These are phyloP conservation scores for Naganishia vaughanmartiniae DNA, from an alignment of 768 basidiomycete species.

Conservation along the genomic window DNA sequence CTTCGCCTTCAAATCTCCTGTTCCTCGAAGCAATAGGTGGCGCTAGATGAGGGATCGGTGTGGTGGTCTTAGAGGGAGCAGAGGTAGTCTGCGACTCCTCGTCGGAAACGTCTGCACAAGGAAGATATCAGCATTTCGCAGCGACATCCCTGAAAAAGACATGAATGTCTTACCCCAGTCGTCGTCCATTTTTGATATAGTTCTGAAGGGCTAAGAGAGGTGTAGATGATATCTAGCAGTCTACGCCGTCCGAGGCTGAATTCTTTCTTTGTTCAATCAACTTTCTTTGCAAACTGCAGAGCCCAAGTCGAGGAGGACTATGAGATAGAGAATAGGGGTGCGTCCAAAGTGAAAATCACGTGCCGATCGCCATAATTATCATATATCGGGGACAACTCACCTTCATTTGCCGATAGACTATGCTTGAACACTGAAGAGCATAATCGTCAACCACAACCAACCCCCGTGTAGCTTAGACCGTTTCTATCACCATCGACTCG, in stretches of 20 bases:
- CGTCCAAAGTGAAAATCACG: slow-evolving; percentile 7
- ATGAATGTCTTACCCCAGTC: slow-evolving; percentile 9
- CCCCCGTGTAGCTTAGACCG: neutral
- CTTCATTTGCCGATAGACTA: neutral
- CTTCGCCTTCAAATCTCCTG: slow-evolving; percentile 85
- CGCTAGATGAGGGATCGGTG: slow-evolving; percentile 34
- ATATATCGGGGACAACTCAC: neutral
- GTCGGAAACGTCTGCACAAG: slow-evolving; percentile 33
- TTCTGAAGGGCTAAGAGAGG: neutral
- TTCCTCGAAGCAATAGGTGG: slow-evolving; percentile 51
- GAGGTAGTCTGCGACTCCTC: slow-evolving; percentile 47
- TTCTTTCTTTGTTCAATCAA: neutral
- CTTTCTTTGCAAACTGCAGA: neutral
- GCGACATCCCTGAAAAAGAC: neutral
- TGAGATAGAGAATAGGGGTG: slow-evolving; percentile 20
- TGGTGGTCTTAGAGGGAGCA: slow-evolving; percentile 38
- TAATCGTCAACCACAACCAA: neutral
- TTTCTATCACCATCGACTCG: neutral
- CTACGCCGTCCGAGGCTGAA: no score
- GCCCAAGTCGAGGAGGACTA: neutral
- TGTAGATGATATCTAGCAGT: no score
- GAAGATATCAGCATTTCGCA: neutral
- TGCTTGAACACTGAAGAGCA: neutral
- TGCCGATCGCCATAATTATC: neutral
- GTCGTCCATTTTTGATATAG: slow-evolving; percentile 12